Conservation (phyloP, 108 stramenopile species). For the Pseudonitzschia delicatissima region DNA sequence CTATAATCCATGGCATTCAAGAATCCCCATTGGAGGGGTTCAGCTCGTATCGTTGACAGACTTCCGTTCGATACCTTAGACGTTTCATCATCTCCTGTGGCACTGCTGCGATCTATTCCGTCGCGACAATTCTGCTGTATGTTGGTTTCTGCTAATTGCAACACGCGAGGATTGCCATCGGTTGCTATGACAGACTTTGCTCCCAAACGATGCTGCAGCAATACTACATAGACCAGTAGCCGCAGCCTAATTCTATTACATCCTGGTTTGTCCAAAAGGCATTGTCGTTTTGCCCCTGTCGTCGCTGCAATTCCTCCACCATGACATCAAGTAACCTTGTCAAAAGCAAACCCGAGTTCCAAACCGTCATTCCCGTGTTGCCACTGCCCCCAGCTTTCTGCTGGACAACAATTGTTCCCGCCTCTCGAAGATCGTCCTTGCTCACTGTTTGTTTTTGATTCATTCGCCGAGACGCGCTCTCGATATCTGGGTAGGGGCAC, state of each 20-base stretch:
- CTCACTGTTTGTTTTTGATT: neutral
- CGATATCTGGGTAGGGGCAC: conserved; percentile 26
- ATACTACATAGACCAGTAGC: conserved; percentile 46
- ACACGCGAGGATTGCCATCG: conserved; percentile 60
- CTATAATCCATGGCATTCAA: conserved; percentile 50
- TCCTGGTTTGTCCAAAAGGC: conserved; percentile 19
- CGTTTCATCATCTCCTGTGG: neutral
- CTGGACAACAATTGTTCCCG: conserved; percentile 16
- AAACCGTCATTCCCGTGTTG: conserved; percentile 55
- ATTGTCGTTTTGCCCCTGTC: conserved; percentile 9
- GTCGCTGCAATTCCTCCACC: neutral
- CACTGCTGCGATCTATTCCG: neutral
- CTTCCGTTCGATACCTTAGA: neutral
- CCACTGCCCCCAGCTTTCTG: conserved; percentile 38
- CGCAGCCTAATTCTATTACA: conserved; percentile 63
- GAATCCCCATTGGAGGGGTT: conserved; percentile 52
- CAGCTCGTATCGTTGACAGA: conserved; percentile 16
- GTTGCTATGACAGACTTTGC: conserved; percentile 45
- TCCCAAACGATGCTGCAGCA: conserved; percentile 43
- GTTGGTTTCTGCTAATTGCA: conserved; percentile 45
- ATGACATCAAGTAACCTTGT: conserved; percentile 49
- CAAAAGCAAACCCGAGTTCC: conserved; percentile 69
- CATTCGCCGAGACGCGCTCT: neutral
- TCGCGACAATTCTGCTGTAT: conserved; percentile 35
- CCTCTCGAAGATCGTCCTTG: neutral